phyloP scores from a whole-genome alignment of 2,329 filamentous ascomycete species.

The Scedosporium apiospermum region DNA sequence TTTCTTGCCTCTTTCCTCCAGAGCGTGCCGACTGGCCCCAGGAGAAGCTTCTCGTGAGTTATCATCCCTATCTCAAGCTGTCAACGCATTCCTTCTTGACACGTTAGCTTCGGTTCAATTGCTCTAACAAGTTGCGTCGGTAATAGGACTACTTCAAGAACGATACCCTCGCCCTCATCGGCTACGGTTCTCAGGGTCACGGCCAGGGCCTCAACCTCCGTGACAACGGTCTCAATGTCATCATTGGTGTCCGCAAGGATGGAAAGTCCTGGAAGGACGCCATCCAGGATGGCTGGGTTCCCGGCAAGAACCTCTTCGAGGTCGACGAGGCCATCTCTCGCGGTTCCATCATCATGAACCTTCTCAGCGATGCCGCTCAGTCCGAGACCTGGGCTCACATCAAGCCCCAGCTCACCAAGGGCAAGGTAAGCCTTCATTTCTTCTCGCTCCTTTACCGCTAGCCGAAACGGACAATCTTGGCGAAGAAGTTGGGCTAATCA shows the following conservation, averaged over 20 bases:
- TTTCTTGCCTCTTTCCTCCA: slow-evolving; percentile 24
- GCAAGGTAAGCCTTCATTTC: slow-evolving; percentile 60
- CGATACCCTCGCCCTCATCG: slow-evolving; percentile 97
- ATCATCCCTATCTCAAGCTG: slow-evolving; percentile 8
- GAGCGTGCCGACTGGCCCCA: slow-evolving; percentile 98
- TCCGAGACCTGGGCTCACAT: slow-evolving; percentile 97
- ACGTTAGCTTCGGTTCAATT: not conserved
- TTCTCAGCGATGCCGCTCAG: slow-evolving; percentile 95
- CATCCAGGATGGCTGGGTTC: slow-evolving; percentile 92
- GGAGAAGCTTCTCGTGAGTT: slow-evolving; percentile 89
- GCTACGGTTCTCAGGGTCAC: slow-evolving; percentile 96
- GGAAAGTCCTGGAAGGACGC: slow-evolving; percentile 98
- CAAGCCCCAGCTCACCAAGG: slow-evolving; percentile 97
- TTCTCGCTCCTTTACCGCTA: not conserved
- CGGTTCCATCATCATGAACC: slow-evolving; percentile 97
- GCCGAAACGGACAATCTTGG: not conserved
- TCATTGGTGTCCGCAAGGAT: slow-evolving; percentile 96
- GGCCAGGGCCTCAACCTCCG: slow-evolving; percentile 99
- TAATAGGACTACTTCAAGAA: slow-evolving; percentile 96
- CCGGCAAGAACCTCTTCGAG: slow-evolving; percentile 98
- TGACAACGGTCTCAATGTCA: slow-evolving; percentile 99
- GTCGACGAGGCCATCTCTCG: slow-evolving; percentile 91
- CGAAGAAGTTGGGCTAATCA: not conserved
- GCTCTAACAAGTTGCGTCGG: not conserved
- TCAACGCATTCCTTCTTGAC: not conserved